Evolutionary conservation across 306 rosid genomes (phyloP).

Genomic region (Argentina anserina): DNA sequence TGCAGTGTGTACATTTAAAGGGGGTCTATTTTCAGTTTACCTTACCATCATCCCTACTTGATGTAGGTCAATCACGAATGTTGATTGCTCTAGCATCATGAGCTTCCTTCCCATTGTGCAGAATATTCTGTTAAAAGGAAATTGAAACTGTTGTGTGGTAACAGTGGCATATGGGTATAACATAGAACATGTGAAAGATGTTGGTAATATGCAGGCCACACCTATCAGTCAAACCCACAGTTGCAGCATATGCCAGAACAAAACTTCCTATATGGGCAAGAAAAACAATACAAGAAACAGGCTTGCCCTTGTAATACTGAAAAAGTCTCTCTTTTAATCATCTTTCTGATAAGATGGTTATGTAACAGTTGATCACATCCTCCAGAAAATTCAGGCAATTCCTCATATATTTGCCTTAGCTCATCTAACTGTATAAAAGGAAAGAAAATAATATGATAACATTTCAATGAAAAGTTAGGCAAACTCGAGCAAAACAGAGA

Average conservation of each 20-base stretch:
- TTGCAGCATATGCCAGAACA: conserved; percentile 97
- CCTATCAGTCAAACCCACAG: conserved; percentile 98
- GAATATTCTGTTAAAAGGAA: conserved; percentile 63
- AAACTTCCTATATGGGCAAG: conserved; percentile 94
- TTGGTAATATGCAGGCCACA: conserved; percentile 26
- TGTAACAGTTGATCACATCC: conserved; percentile 54
- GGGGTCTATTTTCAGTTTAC: conserved; percentile 42
- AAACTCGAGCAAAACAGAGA: conserved; percentile 13
- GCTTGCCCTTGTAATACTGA: conserved; percentile 57
- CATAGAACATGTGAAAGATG: conserved; percentile 15
- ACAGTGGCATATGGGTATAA: conserved; percentile 12
- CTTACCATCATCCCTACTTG: conserved; percentile 97
- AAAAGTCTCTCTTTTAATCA: too few species aligned
- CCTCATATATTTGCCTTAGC: conserved; percentile 93
- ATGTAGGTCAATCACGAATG: conserved; percentile 92
- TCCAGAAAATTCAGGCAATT: conserved; percentile 88
- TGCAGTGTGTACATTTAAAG: conserved; percentile 10
- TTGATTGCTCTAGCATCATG: conserved; percentile 88
- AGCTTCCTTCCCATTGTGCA: conserved; percentile 90
- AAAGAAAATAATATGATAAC: conserved; percentile 16
- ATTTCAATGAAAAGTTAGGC: conserved; percentile 16
- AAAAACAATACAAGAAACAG: conserved; percentile 73
- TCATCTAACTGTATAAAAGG: conserved; percentile 71
- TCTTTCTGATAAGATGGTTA: conserved; percentile 7
- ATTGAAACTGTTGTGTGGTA: conserved; percentile 6